A percentile compares a stretch with the other conserved stretches of the same genome.
These are phyloP conservation scores for Pythium biforme DNA, from an alignment of 352 stramenopile species.

Conservation along the genomic window DNA sequence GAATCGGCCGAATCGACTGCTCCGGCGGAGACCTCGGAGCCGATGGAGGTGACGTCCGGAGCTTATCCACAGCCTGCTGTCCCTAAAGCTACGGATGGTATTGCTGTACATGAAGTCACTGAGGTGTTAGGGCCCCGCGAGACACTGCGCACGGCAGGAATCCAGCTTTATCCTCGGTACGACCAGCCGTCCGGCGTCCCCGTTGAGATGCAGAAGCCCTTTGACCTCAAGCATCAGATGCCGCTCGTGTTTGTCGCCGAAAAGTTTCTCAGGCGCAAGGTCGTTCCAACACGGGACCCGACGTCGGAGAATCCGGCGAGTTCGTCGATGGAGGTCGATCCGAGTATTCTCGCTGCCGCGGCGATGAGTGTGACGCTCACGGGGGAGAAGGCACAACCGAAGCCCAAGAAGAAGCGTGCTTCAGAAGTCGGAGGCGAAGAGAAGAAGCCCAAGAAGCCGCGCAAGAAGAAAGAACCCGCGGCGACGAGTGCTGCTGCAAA, in stretches of 20 bases:
- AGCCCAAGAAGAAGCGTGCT: constrained; percentile 21
- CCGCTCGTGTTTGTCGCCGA: constrained; percentile 57
- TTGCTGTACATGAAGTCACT: background rate
- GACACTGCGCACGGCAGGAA: constrained; percentile 4
- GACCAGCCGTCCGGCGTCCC: constrained; percentile 37
- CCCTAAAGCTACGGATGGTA: no score
- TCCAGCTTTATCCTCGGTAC: constrained; percentile 48
- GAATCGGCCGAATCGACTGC: background rate
- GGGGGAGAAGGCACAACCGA: constrained; percentile 10
- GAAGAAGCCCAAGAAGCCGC: constrained; percentile 21
- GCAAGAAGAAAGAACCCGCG: constrained; percentile 30
- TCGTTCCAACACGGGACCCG: background rate
- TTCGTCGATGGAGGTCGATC: constrained; percentile 6
- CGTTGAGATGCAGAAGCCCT: constrained; percentile 40
- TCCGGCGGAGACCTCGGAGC: background rate
- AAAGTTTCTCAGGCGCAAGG: constrained; percentile 53
- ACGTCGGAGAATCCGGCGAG: background rate
- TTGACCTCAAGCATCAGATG: constrained; percentile 39
- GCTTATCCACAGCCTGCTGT: no score
- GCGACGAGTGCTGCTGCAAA: background rate
- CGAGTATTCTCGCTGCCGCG: constrained; percentile 9
- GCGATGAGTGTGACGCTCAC: constrained; percentile 16
- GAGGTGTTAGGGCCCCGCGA: background rate
- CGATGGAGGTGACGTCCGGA: no score
- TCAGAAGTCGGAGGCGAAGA: constrained; percentile 9